Evolutionary conservation across 441 rosid species (phyloP).

Genomic region (Jatropha podagrica): DNA sequence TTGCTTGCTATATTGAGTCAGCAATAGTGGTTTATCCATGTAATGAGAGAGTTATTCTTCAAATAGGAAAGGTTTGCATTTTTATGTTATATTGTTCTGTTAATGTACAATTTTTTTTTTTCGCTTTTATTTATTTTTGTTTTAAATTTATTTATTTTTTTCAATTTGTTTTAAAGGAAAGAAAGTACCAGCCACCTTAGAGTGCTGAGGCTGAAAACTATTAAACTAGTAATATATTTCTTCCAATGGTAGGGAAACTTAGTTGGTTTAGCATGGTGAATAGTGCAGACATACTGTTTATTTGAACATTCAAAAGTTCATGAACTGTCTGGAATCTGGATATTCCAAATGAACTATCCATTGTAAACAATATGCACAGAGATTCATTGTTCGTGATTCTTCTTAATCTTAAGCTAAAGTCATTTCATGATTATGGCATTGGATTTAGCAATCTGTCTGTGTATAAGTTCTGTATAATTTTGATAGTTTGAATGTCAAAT

Average conservation of each 20-base stretch:
- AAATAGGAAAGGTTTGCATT: conserved; percentile 54
- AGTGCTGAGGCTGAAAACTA: neutral
- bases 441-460: neutral
- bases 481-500: neutral
- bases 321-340: neutral
- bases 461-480: neutral
- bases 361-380: neutral
- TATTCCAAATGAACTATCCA: neutral
- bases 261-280: neutral
- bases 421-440: neutral
- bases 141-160: neutral
- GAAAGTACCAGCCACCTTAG: neutral
- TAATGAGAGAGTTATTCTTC: conserved; percentile 56
- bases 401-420: neutral
- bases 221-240: neutral
- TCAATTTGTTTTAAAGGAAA: neutral
- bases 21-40: conserved; percentile 57
- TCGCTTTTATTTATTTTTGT: neutral
- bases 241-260: neutral
- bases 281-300: neutral
- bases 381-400: neutral
- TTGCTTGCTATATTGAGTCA: conserved; percentile 44
- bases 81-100: neutral
- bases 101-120: neutral
- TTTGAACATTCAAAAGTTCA: neutral